phyloP scores from a whole-genome alignment of 2,329 filamentous ascomycete genomes.

The Albophoma yamanashiensis region DNA sequence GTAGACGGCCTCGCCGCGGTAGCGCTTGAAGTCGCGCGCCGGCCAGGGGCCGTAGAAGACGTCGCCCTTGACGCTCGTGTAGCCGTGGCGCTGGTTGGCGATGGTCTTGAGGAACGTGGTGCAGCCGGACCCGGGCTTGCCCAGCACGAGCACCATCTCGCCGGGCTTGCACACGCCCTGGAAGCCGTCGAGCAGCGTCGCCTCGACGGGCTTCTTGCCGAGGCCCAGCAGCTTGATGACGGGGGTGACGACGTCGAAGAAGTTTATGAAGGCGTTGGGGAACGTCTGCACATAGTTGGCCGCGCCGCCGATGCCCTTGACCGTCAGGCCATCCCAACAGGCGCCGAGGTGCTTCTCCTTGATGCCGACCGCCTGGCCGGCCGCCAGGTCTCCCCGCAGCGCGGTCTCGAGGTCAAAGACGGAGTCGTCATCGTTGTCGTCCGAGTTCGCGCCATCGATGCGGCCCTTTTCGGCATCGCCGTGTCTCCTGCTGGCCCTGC shows the following conservation, averaged over 20 bases:
- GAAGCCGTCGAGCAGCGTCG: slow-evolving; percentile 65
- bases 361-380: slow-evolving; percentile 69
- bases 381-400: slow-evolving; percentile 59
- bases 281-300: slow-evolving; percentile 68
- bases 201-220: slow-evolving; percentile 57
- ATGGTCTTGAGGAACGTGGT: slow-evolving; percentile 60
- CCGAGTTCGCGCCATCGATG: slow-evolving; percentile 22
- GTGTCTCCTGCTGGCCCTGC: slow-evolving; percentile 12
- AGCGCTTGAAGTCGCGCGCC: slow-evolving; percentile 59
- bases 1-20: slow-evolving; percentile 75
- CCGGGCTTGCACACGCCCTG: slow-evolving; percentile 63
- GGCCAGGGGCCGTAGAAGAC: slow-evolving; percentile 69
- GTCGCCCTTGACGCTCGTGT: slow-evolving; percentile 50
- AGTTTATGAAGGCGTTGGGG: slow-evolving; percentile 64
- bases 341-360: slow-evolving; percentile 71
- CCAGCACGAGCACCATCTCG: slow-evolving; percentile 81
- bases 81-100: slow-evolving; percentile 52
- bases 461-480: slow-evolving; percentile 49
- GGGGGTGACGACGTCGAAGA: slow-evolving; percentile 64
- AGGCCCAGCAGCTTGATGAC: slow-evolving; percentile 52
- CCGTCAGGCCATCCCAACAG: slow-evolving; percentile 67
- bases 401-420: slow-evolving; percentile 67
- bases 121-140: slow-evolving; percentile 63
- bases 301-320: slow-evolving; percentile 63
- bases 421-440: slow-evolving; percentile 29